A percentile compares a stretch with the other conserved stretches of the same genome.
These are phyloP conservation scores for Rhizoctonia solani DNA, from an alignment of 1,284 basidiomycete species.

Conservation along the genomic window DNA sequence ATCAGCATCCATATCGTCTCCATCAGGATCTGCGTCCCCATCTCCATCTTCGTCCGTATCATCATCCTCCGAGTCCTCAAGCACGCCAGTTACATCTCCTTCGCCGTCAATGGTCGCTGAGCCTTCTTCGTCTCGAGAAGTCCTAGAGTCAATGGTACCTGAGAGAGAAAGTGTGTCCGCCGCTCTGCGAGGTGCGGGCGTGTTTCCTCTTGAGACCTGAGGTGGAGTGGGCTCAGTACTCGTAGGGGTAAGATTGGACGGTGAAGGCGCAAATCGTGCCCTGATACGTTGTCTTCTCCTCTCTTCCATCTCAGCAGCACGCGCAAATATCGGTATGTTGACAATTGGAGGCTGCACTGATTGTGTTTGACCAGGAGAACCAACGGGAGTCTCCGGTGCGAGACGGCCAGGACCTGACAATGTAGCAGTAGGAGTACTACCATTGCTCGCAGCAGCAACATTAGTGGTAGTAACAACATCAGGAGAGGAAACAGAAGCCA, in stretches of 20 bases:
- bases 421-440: constrained; percentile 23
- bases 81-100: constrained; percentile 41
- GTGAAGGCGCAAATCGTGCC: constrained; percentile 54
- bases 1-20: constrained; percentile 33
- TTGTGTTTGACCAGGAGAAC: constrained; percentile 15
- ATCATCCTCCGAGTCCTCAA: constrained; percentile 46
- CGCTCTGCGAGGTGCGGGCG: constrained; percentile 30
- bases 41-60: constrained; percentile 63
- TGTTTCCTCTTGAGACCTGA: constrained; percentile 43
- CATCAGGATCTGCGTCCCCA: constrained; percentile 54
- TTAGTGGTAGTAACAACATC: constrained; percentile 10
- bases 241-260: not conserved
- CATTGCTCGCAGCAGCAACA: constrained; percentile 18
- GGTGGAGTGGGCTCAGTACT: constrained; percentile 45
- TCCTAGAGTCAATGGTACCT: constrained; percentile 33
- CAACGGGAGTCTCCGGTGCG: constrained; percentile 12
- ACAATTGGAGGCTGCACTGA: constrained; percentile 27
- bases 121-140: constrained; percentile 28
- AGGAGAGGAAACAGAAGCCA: not conserved
- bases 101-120: constrained; percentile 41
- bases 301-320: constrained; percentile 75
- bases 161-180: constrained; percentile 24
- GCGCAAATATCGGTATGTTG: constrained; percentile 37
- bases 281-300: constrained; percentile 63
- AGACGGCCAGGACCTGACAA: constrained; percentile 11